Percentiles rank a stretch among this genome's conserved stretches.
Evolutionary conservation across 352 stramenopile genomes (phyloP).

Genomic region (Phytophthora ohioensis): DNA sequence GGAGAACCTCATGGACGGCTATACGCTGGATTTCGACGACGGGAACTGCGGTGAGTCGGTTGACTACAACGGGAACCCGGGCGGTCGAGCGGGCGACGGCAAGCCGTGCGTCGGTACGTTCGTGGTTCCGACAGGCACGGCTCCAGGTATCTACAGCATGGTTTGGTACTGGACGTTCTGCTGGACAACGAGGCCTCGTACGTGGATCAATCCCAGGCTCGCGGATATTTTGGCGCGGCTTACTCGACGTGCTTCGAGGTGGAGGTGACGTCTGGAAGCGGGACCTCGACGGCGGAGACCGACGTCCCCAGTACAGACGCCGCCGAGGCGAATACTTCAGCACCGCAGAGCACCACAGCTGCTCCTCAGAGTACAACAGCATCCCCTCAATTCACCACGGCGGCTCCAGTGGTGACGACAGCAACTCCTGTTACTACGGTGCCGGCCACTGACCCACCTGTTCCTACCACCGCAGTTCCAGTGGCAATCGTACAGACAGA

Average conservation of each 20-base stretch:
- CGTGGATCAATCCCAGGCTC: slow-evolving; percentile 55
- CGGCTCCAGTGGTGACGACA: slow-evolving; percentile 3
- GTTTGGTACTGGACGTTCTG: slow-evolving; percentile 83
- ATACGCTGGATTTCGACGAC: slow-evolving; percentile 61
- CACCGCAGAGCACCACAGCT: slow-evolving; percentile 7
- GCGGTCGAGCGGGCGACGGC: slow-evolving; percentile 61
- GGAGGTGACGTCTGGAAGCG: slow-evolving; percentile 43
- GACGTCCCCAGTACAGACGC: neutral
- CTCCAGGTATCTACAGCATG: slow-evolving; percentile 65
- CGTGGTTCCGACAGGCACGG: slow-evolving; percentile 48
- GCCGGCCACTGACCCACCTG: neutral
- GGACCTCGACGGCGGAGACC: neutral
- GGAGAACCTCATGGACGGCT: slow-evolving; percentile 59
- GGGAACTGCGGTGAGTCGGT: slow-evolving; percentile 66
- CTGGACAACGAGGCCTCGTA: slow-evolving; percentile 54
- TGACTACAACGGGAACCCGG: slow-evolving; percentile 52
- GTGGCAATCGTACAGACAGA: too few species aligned
- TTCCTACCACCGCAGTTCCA: too few species aligned
- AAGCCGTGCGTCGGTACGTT: slow-evolving; percentile 71
- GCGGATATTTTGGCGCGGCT: slow-evolving; percentile 70
- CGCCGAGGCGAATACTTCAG: neutral
- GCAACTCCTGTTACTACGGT: neutral
- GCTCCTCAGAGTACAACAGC: slow-evolving; percentile 4
- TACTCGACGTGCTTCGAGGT: slow-evolving; percentile 80
- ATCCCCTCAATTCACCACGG: slow-evolving; percentile 8